A percentile compares a stretch with the other conserved stretches of the same genome.
phyloP scores from a whole-genome alignment of 2,329 filamentous ascomycete species.

The Sporothrix brunneoviolacea region DNA sequence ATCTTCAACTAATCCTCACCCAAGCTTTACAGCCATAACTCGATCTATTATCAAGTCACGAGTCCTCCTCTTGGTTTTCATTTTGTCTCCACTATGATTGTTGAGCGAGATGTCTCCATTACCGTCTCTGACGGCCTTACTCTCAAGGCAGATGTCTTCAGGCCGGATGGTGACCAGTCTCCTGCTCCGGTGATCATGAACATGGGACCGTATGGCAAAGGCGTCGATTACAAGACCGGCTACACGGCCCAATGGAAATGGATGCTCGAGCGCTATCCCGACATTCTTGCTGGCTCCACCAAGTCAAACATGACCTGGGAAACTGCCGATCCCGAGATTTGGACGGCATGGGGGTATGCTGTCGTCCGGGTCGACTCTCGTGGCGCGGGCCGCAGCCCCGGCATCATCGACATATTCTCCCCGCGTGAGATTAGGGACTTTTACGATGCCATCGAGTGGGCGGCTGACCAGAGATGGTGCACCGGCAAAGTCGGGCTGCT shows the following conservation, averaged over 20 bases:
- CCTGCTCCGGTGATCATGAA: constrained; percentile 54
- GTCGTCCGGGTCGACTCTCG: constrained; percentile 47
- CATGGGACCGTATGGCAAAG: constrained; percentile 68
- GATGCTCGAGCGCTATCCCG: constrained; percentile 29
- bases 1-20: no score
- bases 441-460: constrained; percentile 43
- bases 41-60: no score
- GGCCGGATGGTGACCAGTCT: neutral
- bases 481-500: constrained; percentile 41
- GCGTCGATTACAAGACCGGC: constrained; percentile 55
- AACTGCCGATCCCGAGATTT: constrained; percentile 50
- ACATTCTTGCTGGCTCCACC: constrained; percentile 46
- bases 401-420: constrained; percentile 41
- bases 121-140: neutral
- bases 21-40: no score
- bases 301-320: constrained; percentile 51
- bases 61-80: no score
- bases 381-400: constrained; percentile 40
- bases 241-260: constrained; percentile 17
- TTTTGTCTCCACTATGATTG: no score
- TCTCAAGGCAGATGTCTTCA: neutral
- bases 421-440: constrained; percentile 39
- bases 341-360: constrained; percentile 47
- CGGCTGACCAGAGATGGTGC: constrained; percentile 38
- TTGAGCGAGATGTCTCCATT: neutral